Conservation (phyloP, 768 basidiomycete genomes). For the Hygrocybe coccinea region DNA sequence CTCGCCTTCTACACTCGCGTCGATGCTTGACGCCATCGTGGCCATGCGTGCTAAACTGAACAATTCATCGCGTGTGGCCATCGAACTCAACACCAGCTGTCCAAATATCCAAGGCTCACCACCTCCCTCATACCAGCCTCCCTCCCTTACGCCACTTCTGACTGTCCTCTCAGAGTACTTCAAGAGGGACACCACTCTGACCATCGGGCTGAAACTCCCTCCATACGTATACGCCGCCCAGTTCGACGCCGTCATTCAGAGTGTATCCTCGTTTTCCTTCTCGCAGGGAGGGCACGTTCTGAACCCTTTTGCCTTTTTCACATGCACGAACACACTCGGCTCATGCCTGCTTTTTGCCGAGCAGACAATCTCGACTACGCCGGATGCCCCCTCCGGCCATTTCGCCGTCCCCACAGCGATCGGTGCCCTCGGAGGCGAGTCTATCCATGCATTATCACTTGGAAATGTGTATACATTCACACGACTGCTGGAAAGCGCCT, state of each 20-base stretch:
- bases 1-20: conserved; percentile 42
- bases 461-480: conserved; percentile 71
- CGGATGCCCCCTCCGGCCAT: conserved; percentile 8
- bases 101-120: conserved; percentile 67
- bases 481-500: conserved; percentile 41
- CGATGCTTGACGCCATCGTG: conserved; percentile 60
- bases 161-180: conserved; percentile 47
- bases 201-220: conserved; percentile 74
- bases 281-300: conserved; percentile 11
- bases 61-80: conserved; percentile 47
- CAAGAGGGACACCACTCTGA: conserved; percentile 48
- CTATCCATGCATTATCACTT: conserved; percentile 68
- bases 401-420: conserved; percentile 62
- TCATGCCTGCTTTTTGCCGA: conserved; percentile 59
- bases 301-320: conserved; percentile 64
- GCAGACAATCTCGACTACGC: conserved; percentile 32
- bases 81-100: conserved; percentile 83
- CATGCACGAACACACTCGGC: conserved; percentile 79
- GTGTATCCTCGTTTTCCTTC: too few relatives aligned
- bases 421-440: conserved; percentile 75
- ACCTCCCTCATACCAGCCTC: conserved; percentile 62
- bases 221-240: conserved; percentile 65
- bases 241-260: conserved; percentile 49
- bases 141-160: conserved; percentile 50
- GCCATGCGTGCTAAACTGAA: conserved; percentile 41